Conservation (phyloP, 148 eudicot genomes). For the Simmondsia chinensis region DNA sequence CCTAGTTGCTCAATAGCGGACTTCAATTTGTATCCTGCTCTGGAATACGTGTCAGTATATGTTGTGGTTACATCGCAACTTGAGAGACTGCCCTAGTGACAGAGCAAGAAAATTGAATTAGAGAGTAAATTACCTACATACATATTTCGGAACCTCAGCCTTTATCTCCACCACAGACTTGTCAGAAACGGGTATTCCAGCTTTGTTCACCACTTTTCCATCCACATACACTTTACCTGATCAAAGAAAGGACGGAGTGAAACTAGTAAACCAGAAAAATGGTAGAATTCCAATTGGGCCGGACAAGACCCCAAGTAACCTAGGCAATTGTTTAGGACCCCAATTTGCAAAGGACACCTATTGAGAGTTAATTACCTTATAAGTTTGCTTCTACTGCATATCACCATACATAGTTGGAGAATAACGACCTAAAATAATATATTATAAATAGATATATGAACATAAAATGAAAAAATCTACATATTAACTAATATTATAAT, state of each 20-base stretch:
- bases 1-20: constrained; percentile 88
- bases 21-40: constrained; percentile 97
- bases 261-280: neutral
- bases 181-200: constrained; percentile 86
- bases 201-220: constrained; percentile 75
- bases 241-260: neutral
- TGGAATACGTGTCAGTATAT: constrained; percentile 24
- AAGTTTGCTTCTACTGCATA: no score
- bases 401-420: no score
- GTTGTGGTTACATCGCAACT: neutral
- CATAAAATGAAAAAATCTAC: no score
- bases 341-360: no score
- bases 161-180: constrained; percentile 85
- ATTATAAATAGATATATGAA: no score
- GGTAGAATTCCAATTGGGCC: neutral
- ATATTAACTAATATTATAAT: no score
- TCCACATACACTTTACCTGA: constrained; percentile 86
- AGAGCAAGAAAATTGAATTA: constrained; percentile 8
- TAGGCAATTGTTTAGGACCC: no score
- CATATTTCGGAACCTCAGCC: constrained; percentile 96
- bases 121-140: constrained; percentile 98
- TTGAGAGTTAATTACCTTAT: no score
- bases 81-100: neutral
- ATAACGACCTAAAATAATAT: no score
- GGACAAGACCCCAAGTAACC: no score